phyloP scores from a whole-genome alignment of 331 rosid genomes.

The Pyrus hybrid region DNA sequence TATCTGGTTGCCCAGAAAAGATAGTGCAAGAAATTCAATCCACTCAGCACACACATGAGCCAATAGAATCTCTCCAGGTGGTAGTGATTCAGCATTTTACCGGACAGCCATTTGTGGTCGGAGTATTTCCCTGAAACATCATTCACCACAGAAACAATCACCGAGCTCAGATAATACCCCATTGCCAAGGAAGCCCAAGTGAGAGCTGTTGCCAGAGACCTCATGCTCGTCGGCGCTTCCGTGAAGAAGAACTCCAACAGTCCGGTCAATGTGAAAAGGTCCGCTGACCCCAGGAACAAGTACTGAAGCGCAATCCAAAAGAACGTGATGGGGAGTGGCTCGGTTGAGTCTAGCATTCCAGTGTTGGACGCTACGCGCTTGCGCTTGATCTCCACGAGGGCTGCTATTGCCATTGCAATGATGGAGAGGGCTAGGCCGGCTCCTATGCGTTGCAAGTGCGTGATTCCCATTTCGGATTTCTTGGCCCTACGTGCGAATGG shows the following conservation, averaged over 20 bases:
- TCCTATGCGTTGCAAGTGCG: constrained; percentile 85
- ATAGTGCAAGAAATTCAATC: constrained; percentile 70
- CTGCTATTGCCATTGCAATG: constrained; percentile 91
- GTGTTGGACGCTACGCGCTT: constrained; percentile 51
- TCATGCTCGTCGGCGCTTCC: constrained; percentile 82
- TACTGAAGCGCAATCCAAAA: constrained; percentile 88
- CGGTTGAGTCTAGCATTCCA: constrained; percentile 31
- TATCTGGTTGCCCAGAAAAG: constrained; percentile 67
- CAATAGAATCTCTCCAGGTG: constrained; percentile 83
- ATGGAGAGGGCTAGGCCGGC: constrained; percentile 70
- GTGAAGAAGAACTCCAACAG: constrained; percentile 88
- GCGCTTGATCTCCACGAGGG: constrained; percentile 71
- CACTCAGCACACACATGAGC: constrained; percentile 87
- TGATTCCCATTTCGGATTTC: constrained; percentile 73
- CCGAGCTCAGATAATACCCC: constrained; percentile 90
- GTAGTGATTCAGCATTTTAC: constrained; percentile 51
- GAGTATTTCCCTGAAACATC: constrained; percentile 31
- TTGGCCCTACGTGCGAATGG: constrained; percentile 58
- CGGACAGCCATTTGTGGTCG: constrained; percentile 55
- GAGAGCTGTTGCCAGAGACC: constrained; percentile 87
- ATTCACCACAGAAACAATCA: constrained; percentile 65
- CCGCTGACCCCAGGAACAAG: constrained; percentile 89
- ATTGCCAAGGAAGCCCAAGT: constrained; percentile 90
- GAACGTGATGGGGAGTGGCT: constrained; percentile 67
- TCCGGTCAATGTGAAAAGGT: constrained; percentile 91